Evolutionary conservation across 192 early-diverging fungal species (phyloP).

Genomic region (Coemansia sp.): DNA sequence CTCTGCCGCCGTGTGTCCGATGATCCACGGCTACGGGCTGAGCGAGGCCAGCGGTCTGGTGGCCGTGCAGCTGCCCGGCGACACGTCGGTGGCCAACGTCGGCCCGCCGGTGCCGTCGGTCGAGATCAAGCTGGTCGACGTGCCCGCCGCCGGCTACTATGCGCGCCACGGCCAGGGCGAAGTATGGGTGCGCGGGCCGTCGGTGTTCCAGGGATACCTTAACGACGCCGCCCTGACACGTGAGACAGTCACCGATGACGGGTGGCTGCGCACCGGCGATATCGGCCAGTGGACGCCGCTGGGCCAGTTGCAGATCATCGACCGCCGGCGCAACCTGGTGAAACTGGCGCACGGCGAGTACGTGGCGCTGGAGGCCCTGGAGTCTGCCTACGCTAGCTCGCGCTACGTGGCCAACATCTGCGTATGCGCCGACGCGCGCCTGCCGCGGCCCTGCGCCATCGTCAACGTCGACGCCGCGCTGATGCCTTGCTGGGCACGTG

Average conservation of each 20-base stretch:
- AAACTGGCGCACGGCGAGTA: constrained; percentile 90
- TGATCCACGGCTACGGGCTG: constrained; percentile 87
- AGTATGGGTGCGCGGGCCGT: constrained; percentile 78
- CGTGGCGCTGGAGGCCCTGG: constrained; percentile 93
- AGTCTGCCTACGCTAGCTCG: constrained; percentile 81
- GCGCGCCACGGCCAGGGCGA: constrained; percentile 71
- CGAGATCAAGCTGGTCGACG: constrained; percentile 80
- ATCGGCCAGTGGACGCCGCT: constrained; percentile 80
- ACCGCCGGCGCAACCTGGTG: constrained; percentile 92
- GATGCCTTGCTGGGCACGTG: constrained; percentile 8
- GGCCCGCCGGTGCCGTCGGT: constrained; percentile 73
- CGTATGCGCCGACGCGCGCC: constrained; percentile 70
- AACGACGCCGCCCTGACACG: constrained; percentile 65
- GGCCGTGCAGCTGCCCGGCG: constrained; percentile 62
- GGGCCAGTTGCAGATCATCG: constrained; percentile 81
- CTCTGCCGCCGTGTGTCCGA: constrained; percentile 69
- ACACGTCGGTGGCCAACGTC: constrained; percentile 59
- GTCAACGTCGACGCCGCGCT: constrained; percentile 57
- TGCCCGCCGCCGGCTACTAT: constrained; percentile 63
- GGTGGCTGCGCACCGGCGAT: constrained; percentile 89
- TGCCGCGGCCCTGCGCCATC: constrained; percentile 72
- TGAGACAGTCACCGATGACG: constrained; percentile 68
- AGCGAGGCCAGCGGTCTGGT: constrained; percentile 78
- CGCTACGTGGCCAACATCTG: constrained; percentile 74
- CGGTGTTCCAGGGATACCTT: constrained; percentile 80